These are phyloP conservation scores for Flaveria sonorensis DNA, from an alignment of 129 eudicot genomes.

Conservation along the genomic window DNA sequence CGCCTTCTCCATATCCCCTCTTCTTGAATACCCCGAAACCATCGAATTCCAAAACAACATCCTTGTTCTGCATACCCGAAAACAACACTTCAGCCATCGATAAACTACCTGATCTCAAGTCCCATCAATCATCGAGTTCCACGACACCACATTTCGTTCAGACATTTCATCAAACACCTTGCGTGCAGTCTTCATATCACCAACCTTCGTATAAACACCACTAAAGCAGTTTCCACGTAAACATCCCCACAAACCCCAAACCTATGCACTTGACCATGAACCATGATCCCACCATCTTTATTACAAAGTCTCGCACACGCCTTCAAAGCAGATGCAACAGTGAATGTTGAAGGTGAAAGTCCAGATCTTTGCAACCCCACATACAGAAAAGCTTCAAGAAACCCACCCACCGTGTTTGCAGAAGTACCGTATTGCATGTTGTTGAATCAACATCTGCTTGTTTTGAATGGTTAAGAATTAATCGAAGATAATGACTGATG, in stretches of 20 bases:
- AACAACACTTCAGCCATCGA: conserved; percentile 36
- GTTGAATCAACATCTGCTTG: conserved; percentile 31
- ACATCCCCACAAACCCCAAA: conserved; percentile 46
- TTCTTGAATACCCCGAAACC: conserved; percentile 46
- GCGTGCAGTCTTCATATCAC: conserved; percentile 41
- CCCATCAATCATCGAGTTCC: conserved; percentile 59
- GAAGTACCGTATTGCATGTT: conserved; percentile 37
- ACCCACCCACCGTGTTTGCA: conserved; percentile 27
- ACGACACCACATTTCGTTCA: conserved; percentile 54
- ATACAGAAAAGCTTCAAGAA: conserved; percentile 38
- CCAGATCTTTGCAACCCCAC: conserved; percentile 27
- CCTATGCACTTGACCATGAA: conserved; percentile 45
- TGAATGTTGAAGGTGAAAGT: conserved; percentile 29
- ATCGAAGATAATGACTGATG: conserved; percentile 21
- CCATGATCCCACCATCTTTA: conserved; percentile 29
- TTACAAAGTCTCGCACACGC: conserved; percentile 36
- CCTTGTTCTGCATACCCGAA: conserved; percentile 35
- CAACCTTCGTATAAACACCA: conserved; percentile 44
- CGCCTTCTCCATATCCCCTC: conserved; percentile 37
- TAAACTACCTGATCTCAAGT: conserved; percentile 37
- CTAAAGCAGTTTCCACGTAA: conserved; percentile 51
- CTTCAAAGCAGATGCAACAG: conserved; percentile 37
- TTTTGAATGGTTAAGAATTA: conserved; percentile 23
- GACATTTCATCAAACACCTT: conserved; percentile 52
- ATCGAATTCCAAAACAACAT: conserved; percentile 56